Evolutionary conservation across 176 grass and related monocot species (phyloP).

Genomic region (Carex scoparia): DNA sequence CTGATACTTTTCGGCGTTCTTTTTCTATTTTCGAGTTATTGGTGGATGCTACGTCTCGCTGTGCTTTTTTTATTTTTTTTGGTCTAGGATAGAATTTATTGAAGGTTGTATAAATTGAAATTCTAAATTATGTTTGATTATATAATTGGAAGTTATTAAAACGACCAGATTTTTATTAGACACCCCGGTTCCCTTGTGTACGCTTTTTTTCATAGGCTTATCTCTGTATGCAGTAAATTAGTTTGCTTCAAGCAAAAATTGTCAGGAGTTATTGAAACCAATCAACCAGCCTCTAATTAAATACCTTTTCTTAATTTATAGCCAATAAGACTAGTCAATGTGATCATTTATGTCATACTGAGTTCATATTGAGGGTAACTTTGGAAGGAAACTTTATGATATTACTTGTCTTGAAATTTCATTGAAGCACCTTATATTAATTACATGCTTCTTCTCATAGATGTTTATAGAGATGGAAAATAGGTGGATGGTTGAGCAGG

Average conservation of each 20-base stretch:
- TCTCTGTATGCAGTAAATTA: not conserved
- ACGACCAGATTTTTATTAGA: not conserved
- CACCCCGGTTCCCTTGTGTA: not conserved
- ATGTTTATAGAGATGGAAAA: not conserved
- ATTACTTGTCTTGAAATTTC: not conserved
- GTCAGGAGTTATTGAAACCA: not conserved
- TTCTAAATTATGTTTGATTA: not conserved
- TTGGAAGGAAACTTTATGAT: not conserved
- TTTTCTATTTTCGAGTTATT: not conserved
- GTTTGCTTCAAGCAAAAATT: not conserved
- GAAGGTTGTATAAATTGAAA: not conserved
- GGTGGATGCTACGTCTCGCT: not conserved
- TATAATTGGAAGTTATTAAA: not conserved
- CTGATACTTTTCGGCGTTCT: not conserved
- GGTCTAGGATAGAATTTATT: not conserved
- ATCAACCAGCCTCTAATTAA: not conserved
- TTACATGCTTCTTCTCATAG: not conserved
- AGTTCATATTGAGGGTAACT: not conserved
- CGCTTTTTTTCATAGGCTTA: not conserved
- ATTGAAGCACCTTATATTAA: not conserved
- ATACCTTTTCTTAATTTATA: not conserved
- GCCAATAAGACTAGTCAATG: not conserved
- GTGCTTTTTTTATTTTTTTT: not conserved
- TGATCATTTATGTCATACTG: not conserved
- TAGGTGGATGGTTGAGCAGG: not conserved